phyloP scores from a whole-genome alignment of 2,329 filamentous ascomycete genomes.

The Nothophaeocryptopus gaeumannii region DNA sequence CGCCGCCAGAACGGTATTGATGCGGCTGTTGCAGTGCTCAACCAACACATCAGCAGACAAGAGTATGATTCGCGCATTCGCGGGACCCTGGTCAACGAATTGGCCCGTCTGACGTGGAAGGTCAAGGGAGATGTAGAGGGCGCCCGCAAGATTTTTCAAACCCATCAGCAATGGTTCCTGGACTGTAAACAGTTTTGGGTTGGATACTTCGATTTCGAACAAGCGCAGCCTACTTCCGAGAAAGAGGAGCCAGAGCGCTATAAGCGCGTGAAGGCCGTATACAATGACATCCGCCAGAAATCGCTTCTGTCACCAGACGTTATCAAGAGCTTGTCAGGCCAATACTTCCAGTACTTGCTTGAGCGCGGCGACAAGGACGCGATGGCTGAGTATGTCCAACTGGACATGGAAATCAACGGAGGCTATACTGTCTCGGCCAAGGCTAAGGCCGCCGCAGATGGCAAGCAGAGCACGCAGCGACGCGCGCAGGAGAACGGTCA shows the following conservation, averaged over 20 bases:
- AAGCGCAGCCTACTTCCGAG: constrained; percentile 70
- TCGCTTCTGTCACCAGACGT: constrained; percentile 65
- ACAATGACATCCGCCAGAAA: constrained; percentile 70
- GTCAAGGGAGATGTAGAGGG: constrained; percentile 72
- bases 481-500: constrained; percentile 2
- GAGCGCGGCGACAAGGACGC: constrained; percentile 77
- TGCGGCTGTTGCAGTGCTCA: constrained; percentile 78
- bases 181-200: constrained; percentile 89
- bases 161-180: constrained; percentile 78
- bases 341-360: constrained; percentile 80
- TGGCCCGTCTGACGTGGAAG: constrained; percentile 84
- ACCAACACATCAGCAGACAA: constrained; percentile 63
- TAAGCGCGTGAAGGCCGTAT: constrained; percentile 74
- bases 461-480: background rate
- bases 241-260: constrained; percentile 64
- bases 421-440: constrained; percentile 31
- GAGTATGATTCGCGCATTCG: constrained; percentile 65
- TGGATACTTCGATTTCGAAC: constrained; percentile 83
- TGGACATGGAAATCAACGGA: constrained; percentile 86
- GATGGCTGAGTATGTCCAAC: constrained; percentile 77
- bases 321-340: constrained; percentile 71
- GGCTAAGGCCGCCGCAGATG: background rate
- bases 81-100: constrained; percentile 81
- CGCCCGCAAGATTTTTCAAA: constrained; percentile 77
- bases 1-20: constrained; percentile 80